Evolutionary conservation across 495 filamentous ascomycete genomes (phyloP), one percentile per base, ranked within the genome.

Genomic region (Aspergillus sclerotioniger): DNA sequence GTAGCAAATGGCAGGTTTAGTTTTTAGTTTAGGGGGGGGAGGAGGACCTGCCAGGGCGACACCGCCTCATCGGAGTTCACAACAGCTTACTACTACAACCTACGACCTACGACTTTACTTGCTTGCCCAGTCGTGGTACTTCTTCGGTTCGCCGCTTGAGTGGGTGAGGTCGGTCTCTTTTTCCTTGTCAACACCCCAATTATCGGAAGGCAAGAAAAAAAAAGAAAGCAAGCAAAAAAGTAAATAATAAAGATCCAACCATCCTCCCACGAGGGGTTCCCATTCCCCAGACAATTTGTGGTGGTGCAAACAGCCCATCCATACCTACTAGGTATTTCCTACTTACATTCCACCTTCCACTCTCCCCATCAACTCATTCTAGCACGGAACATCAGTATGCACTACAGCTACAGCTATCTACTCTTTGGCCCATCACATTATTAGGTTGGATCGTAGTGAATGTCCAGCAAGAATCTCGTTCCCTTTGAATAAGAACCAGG

Each of bases 21-120:
- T 54, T 59, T 45, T 45, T 55, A 44, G 52, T 56, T 54, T 53
- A 31, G 21, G 31, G 39, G 47, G 54, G 46, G 9, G 21, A n/a
- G 20, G 17, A 5, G n/a, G 12, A 29, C 10, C 28, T 10, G 47
- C 10, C 47, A 50, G 47, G 28, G 47, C 47, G 47, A 29, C 28
- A 50, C 47, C 47, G 47, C 47, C 47, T 50, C 47, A 50, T 50
- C 37, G 9, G 13, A 35, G 8, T 13, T 35, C 13, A 13, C 2
- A 8, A 13, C 33, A 13, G 33, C 33, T 49, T 29, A 46, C 44
- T 46, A 46, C 16, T 29, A 20, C 21, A 31, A 15, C 25, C n/a
- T n/a, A n/a, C n/a, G n/a, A n/a, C n/a, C n/a, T n/a, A n/a, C n/a
- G n/a, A n/a, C n/a, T n/a, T n/a, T n/a, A n/a, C n/a, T n/a, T n/a